Conservation (phyloP, 148 eudicot genomes). For the Chenopodium berlandieri region DNA sequence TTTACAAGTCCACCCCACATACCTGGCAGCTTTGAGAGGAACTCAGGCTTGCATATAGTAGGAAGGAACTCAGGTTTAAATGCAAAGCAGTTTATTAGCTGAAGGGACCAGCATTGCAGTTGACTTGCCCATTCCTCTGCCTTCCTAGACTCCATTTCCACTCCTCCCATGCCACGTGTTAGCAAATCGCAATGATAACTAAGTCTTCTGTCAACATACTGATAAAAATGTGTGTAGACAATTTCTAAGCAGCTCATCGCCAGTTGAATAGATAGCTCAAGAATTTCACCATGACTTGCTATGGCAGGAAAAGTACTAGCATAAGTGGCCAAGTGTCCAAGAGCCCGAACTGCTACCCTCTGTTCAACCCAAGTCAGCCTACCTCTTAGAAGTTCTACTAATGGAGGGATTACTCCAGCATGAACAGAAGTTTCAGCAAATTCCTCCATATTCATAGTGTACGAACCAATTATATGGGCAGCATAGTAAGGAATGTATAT, state of each 20-base stretch:
- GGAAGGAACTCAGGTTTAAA: constrained; percentile 83
- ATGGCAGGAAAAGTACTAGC: constrained; percentile 75
- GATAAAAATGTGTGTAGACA: constrained; percentile 95
- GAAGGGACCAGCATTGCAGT: constrained; percentile 96
- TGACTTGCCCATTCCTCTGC: constrained; percentile 99
- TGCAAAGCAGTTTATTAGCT: constrained; percentile 91
- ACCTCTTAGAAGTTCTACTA: constrained; percentile 90
- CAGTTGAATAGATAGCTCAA: constrained; percentile 85
- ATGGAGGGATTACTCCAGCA: constrained; percentile 83
- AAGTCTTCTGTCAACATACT: constrained; percentile 75
- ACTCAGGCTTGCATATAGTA: constrained; percentile 78
- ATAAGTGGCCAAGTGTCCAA: constrained; percentile 93
- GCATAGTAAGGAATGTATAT: constrained; percentile 96
- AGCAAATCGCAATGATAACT: constrained; percentile 94
- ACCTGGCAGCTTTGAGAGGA: constrained; percentile 72
- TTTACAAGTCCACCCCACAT: constrained; percentile 99
- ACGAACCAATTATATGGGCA: constrained; percentile 96
- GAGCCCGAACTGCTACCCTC: constrained; percentile 95
- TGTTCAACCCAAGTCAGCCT: constrained; percentile 99
- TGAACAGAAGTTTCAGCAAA: constrained; percentile 82
- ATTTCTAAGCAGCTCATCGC: constrained; percentile 96
- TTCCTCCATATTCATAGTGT: constrained; percentile 97
- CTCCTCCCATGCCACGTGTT: constrained; percentile 98
- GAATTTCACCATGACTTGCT: constrained; percentile 84
- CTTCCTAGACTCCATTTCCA: constrained; percentile 97